A percentile compares a stretch with the other conserved stretches of the same genome.
phyloP scores from a whole-genome alignment of 805 yeast species.

The Kodamaea lidongshanica region DNA sequence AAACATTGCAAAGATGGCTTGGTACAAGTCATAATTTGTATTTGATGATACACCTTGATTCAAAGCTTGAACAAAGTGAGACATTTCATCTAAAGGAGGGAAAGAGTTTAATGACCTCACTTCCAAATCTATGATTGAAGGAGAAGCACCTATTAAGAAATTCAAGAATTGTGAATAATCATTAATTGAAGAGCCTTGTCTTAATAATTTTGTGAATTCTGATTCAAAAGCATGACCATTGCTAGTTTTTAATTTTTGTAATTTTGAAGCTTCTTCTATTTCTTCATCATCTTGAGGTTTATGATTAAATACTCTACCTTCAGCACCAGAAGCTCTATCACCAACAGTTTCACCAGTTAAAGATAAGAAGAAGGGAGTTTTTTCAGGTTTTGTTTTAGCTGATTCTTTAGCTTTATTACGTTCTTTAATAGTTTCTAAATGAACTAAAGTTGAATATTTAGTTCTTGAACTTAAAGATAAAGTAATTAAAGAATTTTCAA shows the following conservation, averaged over 20 bases:
- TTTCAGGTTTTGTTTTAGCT: constrained; percentile 68
- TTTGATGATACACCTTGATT: constrained; percentile 51
- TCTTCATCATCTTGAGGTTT: constrained; percentile 6
- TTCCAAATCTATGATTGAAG: constrained; percentile 78
- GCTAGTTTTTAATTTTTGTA: constrained; percentile 29
- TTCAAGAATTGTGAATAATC: constrained; percentile 49
- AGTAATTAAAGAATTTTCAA: constrained; percentile 58
- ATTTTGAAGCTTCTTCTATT: constrained; percentile 15
- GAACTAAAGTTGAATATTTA: constrained; percentile 70
- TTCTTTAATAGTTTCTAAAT: constrained; percentile 76
- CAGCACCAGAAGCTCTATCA: constrained; percentile 54
- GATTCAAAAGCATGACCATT: constrained; percentile 56
- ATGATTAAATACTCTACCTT: constrained; percentile 17
- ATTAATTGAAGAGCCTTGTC: constrained; percentile 40
- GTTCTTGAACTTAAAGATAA: constrained; percentile 71
- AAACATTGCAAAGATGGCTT: constrained; percentile 73
- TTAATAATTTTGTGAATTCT: constrained; percentile 58
- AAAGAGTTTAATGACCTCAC: constrained; percentile 67
- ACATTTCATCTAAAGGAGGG: constrained; percentile 63
- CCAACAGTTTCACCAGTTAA: constrained; percentile 63
- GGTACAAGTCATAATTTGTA: constrained; percentile 66
- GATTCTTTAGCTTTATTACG: constrained; percentile 89
- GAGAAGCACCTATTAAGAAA: constrained; percentile 56
- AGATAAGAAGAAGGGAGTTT: constrained; percentile 74
- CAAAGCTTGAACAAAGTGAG: constrained; percentile 62